Percentiles rank a stretch among this genome's conserved stretches.
Evolutionary conservation across 768 basidiomycete species (phyloP).

Genomic region (Lentinus brumalis): DNA sequence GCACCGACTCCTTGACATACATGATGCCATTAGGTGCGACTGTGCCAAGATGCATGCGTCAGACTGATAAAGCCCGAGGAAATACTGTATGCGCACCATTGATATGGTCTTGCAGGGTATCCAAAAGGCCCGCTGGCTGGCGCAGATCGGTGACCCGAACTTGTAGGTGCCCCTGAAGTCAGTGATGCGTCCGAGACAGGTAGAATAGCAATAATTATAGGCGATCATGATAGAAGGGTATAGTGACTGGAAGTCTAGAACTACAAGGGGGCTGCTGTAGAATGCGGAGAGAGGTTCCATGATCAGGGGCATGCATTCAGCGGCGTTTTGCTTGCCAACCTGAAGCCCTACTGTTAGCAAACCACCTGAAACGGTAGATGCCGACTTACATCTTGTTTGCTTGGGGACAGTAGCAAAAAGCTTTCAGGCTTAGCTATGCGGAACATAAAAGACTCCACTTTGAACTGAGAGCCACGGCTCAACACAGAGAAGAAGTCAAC

Average conservation of each 20-base stretch:
- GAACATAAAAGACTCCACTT: slow-evolving; percentile 99
- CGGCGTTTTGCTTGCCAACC: slow-evolving; percentile 96
- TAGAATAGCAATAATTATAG: slow-evolving; percentile 97
- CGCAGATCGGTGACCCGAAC: slow-evolving; percentile 77
- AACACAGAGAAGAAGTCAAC: slow-evolving; percentile 97
- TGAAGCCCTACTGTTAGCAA: slow-evolving; percentile 35
- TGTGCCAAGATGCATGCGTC: slow-evolving; percentile 31
- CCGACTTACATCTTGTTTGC: slow-evolving; percentile 70
- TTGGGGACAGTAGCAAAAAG: slow-evolving; percentile 89
- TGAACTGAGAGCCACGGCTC: slow-evolving; percentile 95
- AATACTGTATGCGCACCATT: slow-evolving; percentile 50
- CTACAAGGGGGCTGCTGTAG: slow-evolving; percentile 89
- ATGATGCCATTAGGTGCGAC: slow-evolving; percentile 96
- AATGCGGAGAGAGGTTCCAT: slow-evolving; percentile 94
- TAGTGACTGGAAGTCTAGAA: slow-evolving; percentile 94
- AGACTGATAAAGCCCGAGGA: not conserved
- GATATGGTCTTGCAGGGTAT: slow-evolving; percentile 73
- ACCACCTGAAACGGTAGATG: not conserved
- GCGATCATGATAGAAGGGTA: slow-evolving; percentile 99
- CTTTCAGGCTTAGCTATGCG: slow-evolving; percentile 95
- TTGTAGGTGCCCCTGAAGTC: slow-evolving; percentile 88
- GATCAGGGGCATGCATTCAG: slow-evolving; percentile 93
- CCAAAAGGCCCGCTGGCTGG: slow-evolving; percentile 65
- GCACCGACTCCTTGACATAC: slow-evolving; percentile 83
- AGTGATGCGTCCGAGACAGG: slow-evolving; percentile 87